phyloP scores from a whole-genome alignment of 139 green algal species.

The Nannochloris sp. region DNA sequence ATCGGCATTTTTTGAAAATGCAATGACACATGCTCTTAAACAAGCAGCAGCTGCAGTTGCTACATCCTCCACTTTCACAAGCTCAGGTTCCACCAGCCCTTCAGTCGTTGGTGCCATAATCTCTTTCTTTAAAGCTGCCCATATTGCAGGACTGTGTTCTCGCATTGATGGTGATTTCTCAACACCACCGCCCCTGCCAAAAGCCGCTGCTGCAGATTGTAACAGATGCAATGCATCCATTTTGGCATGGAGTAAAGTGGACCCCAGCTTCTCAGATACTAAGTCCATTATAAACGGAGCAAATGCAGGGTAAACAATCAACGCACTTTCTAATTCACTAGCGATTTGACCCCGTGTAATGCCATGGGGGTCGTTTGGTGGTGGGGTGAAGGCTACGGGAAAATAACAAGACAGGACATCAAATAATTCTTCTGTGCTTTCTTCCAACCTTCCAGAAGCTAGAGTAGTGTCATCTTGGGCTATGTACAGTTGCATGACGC shows the following conservation, averaged over 20 bases:
- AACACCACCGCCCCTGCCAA: no score
- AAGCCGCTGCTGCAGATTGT: neutral
- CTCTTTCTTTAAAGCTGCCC: neutral
- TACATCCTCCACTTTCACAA: neutral
- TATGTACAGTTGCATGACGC: conserved; percentile 13
- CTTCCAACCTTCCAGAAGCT: conserved; percentile 4
- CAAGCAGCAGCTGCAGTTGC: neutral
- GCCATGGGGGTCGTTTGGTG: conserved; percentile 26
- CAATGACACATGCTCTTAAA: neutral
- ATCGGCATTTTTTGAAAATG: neutral
- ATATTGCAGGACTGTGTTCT: neutral
- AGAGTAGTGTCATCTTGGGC: neutral
- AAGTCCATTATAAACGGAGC: conserved; percentile 34
- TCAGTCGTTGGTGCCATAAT: neutral
- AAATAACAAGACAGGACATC: conserved; percentile 88
- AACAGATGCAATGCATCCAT: conserved; percentile 4
- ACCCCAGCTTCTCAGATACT: conserved; percentile 51
- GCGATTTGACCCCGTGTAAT: conserved; percentile 45
- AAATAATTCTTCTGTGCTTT: conserved; percentile 61
- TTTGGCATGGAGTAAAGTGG: conserved; percentile 34
- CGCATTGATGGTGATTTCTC: no score
- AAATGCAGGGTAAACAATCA: conserved; percentile 35
- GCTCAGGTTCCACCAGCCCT: neutral
- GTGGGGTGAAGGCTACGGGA: conserved; percentile 79
- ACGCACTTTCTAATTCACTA: conserved; percentile 14